phyloP scores from a whole-genome alignment of 257 asterid species.

The Capsicum rhomboideum region DNA sequence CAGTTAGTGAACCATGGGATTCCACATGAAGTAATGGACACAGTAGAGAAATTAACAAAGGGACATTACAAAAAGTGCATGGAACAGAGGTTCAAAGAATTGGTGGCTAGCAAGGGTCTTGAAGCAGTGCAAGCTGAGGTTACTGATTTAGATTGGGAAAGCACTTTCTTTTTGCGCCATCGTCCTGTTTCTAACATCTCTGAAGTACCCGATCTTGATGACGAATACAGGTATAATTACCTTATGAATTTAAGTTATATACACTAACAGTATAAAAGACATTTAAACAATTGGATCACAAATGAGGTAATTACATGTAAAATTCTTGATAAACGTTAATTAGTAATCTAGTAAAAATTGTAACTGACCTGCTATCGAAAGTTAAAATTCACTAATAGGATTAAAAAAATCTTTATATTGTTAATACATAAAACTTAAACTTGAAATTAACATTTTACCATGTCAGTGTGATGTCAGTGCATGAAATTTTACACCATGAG shows the following conservation, averaged over 20 bases:
- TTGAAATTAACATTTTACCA: too few species aligned
- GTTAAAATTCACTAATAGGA: too few species aligned
- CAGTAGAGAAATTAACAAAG: slow-evolving; percentile 45
- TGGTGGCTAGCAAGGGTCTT: slow-evolving; percentile 26
- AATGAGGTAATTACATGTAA: too few species aligned
- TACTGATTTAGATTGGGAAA: slow-evolving; percentile 48
- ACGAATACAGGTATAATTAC: slow-evolving; percentile 4
- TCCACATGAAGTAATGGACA: slow-evolving; percentile 47
- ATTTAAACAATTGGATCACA: too few species aligned
- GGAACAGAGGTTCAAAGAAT: slow-evolving; percentile 42
- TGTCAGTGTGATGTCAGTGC: too few species aligned
- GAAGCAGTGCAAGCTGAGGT: slow-evolving; percentile 21
- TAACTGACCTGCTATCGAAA: too few species aligned
- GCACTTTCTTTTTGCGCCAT: slow-evolving; percentile 10
- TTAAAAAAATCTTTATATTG: too few species aligned
- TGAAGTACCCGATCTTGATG: slow-evolving; percentile 5
- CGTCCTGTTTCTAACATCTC: slow-evolving; percentile 8
- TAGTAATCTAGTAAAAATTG: too few species aligned
- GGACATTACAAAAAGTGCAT: slow-evolving; percentile 50
- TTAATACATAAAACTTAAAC: too few species aligned
- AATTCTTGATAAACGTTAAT: too few species aligned
- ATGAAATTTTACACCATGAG: too few species aligned
- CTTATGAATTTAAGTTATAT: neutral
- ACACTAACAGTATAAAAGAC: neutral
- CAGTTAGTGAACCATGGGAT: slow-evolving; percentile 66